Base-by-base conservation (phyloP, 2,329 filamentous ascomycete species). In the Lachnellula suecica region DNA sequence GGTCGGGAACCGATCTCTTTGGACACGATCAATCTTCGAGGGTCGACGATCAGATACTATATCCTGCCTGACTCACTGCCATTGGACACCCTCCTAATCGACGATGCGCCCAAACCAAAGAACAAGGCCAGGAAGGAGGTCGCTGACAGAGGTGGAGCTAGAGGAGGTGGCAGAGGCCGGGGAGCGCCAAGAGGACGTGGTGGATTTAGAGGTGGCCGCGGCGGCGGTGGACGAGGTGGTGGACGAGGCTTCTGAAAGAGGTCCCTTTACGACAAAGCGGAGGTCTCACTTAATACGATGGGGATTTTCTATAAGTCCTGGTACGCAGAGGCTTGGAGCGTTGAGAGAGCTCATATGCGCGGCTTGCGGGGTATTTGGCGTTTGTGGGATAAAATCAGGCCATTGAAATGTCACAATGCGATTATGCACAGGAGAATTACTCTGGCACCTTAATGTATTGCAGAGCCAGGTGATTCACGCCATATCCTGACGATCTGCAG, bases 121-220 rank as follows among this genome's bases (percentile, higher is more conserved):
- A 99, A 99, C 78, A 99, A 99, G 85, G 93, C 94, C 23, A 84
- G 93, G 69, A 99, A 99, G 81, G 94, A 97, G 76, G 81, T 73
- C 44, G 81, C 82, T 41, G 79, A 79, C 41, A 77, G 78, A 9
- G 72, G 74, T 24, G 71, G 75, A 42, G 69, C 74, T 19, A 63
- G 74, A 42, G 70, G 75, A 22, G 68, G 76, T 34, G n/a, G n/a
- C n/a, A n/a, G n/a, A n/a, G n/a, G n/a, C n/a, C n/a, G n/a, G n/a
- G n/a, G n/a, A n/a, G n/a, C n/a, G n/a, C n/a, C n/a, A n/a, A 66
- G 78, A 19, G 72, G 78, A 34, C 70, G 78, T 40, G 70, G 77
- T 24, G 71, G 80, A 17, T 65, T 73, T 43, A 52, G 65, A 53
- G 63, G 63, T 71, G 79, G 82, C 20, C 73, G 83, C 47, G 82